Conservation (phyloP, 208 protist species). For the Trypanosoma theileri region DNA sequence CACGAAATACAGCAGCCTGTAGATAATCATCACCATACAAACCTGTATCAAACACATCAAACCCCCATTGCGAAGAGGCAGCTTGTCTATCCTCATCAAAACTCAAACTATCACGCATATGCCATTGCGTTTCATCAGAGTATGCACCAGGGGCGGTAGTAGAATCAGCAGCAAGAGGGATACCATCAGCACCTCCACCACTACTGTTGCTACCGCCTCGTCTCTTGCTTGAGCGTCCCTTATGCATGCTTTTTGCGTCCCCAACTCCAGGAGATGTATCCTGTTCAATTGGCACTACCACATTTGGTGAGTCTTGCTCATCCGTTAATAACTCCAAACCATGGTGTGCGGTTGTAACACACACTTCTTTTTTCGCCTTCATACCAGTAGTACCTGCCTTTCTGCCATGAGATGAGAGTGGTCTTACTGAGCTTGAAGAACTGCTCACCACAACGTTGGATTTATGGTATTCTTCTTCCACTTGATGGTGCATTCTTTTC, state of each 20-base stretch:
- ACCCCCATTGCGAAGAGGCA: background rate
- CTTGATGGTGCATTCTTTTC: too few species aligned
- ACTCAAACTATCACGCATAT: background rate
- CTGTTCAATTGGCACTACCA: background rate
- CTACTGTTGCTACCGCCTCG: too few species aligned
- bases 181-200: too few species aligned
- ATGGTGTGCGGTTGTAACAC: background rate
- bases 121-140: background rate
- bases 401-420: too few species aligned
- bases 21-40: background rate
- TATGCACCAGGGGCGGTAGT: background rate
- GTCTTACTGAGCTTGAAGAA: too few species aligned
- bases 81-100: background rate
- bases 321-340: background rate
- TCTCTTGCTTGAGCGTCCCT: too few species aligned
- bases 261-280: too few species aligned
- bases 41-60: constrained; percentile 18
- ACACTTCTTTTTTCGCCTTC: background rate
- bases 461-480: too few species aligned
- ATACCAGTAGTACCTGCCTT: background rate
- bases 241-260: too few species aligned
- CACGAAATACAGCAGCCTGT: too few species aligned
- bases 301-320: background rate
- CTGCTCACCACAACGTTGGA: too few species aligned
- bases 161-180: too few species aligned